A percentile compares a stretch with the other conserved stretches of the same genome.
These are phyloP conservation scores for Volvox africanus DNA, from an alignment of 139 green algal genomes.

Conservation along the genomic window DNA sequence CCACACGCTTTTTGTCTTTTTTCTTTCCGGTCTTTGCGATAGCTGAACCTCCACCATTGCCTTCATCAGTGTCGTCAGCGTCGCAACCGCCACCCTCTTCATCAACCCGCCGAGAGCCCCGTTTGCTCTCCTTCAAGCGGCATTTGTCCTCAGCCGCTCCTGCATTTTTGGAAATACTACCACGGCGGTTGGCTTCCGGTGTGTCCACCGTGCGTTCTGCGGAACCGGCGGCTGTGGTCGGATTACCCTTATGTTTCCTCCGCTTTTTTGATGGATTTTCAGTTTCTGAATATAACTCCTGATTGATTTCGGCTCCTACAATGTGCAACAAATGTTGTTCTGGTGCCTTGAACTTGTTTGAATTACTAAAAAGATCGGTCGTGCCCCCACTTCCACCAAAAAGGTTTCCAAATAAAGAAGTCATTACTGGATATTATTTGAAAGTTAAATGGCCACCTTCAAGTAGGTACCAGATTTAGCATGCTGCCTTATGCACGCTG, in stretches of 20 bases:
- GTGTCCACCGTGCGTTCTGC: not conserved
- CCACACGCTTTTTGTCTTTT: too few relatives aligned
- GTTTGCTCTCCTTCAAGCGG: too few relatives aligned
- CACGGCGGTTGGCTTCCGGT: not conserved
- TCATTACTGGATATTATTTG: not conserved
- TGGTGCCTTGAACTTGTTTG: constrained; percentile 41
- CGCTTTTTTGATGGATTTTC: not conserved
- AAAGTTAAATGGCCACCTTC: too few relatives aligned
- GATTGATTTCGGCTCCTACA: not conserved
- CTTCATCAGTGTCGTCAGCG: too few relatives aligned
- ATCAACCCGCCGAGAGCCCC: too few relatives aligned
- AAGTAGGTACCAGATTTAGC: too few relatives aligned
- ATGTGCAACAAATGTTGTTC: not conserved
- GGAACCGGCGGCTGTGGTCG: not conserved
- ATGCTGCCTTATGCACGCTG: too few relatives aligned
- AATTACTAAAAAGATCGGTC: constrained; percentile 24
- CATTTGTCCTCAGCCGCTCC: not conserved
- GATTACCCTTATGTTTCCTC: not conserved
- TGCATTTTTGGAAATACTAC: not conserved
- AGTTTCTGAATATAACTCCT: not conserved
- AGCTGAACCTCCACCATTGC: too few relatives aligned
- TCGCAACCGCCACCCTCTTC: too few relatives aligned
- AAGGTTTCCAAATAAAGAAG: constrained; percentile 32
- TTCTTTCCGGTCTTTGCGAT: too few relatives aligned
- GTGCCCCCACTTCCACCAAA: not conserved